phyloP scores from a whole-genome alignment of 2,329 filamentous ascomycete genomes.

The Ilyonectria mors-panacis region DNA sequence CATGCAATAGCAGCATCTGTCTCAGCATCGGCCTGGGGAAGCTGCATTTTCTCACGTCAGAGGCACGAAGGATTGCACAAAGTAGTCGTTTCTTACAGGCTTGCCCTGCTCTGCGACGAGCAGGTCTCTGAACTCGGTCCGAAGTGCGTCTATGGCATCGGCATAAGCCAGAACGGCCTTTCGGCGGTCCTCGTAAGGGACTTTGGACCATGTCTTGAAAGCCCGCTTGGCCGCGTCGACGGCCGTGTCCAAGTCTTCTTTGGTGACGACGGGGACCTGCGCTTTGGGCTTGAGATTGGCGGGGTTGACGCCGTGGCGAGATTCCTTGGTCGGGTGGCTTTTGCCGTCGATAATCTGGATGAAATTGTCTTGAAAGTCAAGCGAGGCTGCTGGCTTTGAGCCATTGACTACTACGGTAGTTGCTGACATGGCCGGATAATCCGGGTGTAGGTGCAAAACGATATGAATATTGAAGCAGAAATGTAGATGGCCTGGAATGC shows the following conservation, averaged over 20 bases:
- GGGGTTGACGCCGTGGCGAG: slow-evolving; percentile 47
- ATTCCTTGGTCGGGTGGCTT: slow-evolving; percentile 32
- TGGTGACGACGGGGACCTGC: slow-evolving; percentile 45
- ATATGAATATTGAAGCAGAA: no score
- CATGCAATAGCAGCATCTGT: slow-evolving; percentile 25
- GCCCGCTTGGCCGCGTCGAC: slow-evolving; percentile 43
- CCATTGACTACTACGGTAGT: slow-evolving; percentile 34
- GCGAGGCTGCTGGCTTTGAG: slow-evolving; percentile 9
- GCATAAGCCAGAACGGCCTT: slow-evolving; percentile 43
- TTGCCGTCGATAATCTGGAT: slow-evolving; percentile 46
- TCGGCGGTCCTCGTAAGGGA: slow-evolving; percentile 42
- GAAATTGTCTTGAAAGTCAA: slow-evolving; percentile 36
- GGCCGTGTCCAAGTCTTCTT: slow-evolving; percentile 45
- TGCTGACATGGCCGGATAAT: neutral
- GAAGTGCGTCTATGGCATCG: slow-evolving; percentile 42
- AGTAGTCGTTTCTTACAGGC: slow-evolving; percentile 35
- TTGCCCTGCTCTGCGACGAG: slow-evolving; percentile 50
- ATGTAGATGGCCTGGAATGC: neutral
- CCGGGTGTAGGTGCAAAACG: no score
- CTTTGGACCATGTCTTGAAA: slow-evolving; percentile 48
- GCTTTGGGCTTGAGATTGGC: slow-evolving; percentile 51
- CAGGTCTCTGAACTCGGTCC: slow-evolving; percentile 42
- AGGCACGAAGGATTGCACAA: neutral
- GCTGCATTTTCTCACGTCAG: slow-evolving; percentile 20
- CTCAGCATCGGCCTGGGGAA: slow-evolving; percentile 45